Evolutionary conservation across 768 basidiomycete species (phyloP).

Genomic region (Lentinula sp.): DNA sequence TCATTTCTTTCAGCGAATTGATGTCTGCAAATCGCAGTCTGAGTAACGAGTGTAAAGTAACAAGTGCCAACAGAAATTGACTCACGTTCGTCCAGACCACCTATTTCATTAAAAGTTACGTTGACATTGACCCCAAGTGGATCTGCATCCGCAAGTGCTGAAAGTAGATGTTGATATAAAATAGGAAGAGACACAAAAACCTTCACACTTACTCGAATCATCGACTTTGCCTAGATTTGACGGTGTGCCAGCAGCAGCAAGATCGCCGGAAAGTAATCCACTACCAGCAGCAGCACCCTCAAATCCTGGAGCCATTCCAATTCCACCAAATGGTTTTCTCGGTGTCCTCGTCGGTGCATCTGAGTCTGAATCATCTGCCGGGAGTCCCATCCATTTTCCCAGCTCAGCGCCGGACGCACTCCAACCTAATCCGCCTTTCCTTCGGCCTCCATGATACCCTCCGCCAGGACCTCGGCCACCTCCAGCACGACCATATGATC

Average conservation of each 20-base stretch:
- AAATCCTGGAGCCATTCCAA: conserved; percentile 38
- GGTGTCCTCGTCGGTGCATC: conserved; percentile 62
- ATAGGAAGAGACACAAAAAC: conserved; percentile 7
- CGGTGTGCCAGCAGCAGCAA: conserved; percentile 71
- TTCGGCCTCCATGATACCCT: conserved; percentile 23
- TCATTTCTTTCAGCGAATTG: conserved; percentile 97
- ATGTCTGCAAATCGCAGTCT: conserved; percentile 53
- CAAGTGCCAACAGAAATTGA: neutral
- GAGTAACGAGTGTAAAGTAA: neutral
- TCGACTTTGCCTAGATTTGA: conserved; percentile 84
- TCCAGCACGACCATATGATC: conserved; percentile 10
- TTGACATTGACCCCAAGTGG: conserved; percentile 90
- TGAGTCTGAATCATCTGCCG: conserved; percentile 74
- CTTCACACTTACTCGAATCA: conserved; percentile 50
- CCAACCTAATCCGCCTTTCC: conserved; percentile 59
- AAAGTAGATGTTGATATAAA: neutral
- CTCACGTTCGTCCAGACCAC: conserved; percentile 90
- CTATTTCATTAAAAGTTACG: conserved; percentile 95
- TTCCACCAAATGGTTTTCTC: conserved; percentile 53
- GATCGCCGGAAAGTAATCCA: conserved; percentile 57
- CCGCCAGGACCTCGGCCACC: conserved; percentile 17
- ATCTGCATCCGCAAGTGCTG: conserved; percentile 90
- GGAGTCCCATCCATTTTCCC: conserved; percentile 71
- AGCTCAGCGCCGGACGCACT: conserved; percentile 75
- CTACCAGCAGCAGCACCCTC: conserved; percentile 47